phyloP scores from a whole-genome alignment of 2,329 filamentous ascomycete species.

The Colletotrichum abscissum region DNA sequence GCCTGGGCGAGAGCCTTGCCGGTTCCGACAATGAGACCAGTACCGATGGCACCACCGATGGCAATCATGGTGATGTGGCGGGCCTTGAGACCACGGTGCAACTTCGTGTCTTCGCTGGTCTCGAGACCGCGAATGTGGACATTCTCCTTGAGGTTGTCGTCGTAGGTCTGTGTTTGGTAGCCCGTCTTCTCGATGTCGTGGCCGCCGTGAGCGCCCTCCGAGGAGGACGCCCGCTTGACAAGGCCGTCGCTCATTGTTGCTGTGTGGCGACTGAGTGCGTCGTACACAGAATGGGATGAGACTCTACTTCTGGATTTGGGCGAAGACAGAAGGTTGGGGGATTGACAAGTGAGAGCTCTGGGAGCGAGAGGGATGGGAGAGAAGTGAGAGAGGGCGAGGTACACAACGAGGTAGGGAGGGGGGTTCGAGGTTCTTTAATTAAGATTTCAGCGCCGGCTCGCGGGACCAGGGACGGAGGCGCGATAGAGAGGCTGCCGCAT shows the following conservation, averaged over 20 bases:
- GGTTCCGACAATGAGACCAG: constrained; percentile 79
- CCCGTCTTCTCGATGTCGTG: constrained; percentile 41
- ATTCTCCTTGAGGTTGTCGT: constrained; percentile 40
- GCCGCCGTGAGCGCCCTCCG: constrained; percentile 36
- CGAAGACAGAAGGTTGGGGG: neutral
- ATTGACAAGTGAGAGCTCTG: constrained; percentile 18
- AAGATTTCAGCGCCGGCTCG: constrained; percentile 19
- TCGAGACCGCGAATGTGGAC: constrained; percentile 59
- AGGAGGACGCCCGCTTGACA: constrained; percentile 44
- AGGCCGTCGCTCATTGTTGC: constrained; percentile 39
- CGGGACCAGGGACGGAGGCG: constrained; percentile 11
- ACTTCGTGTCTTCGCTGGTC: constrained; percentile 58
- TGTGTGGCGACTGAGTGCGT: neutral
- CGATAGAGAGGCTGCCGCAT: constrained; percentile 13
- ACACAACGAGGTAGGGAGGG: neutral
- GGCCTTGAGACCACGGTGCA: constrained; percentile 65
- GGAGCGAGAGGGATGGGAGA: constrained; percentile 24
- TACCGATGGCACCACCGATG: constrained; percentile 80
- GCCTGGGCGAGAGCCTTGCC: constrained; percentile 64
- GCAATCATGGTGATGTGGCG: constrained; percentile 72
- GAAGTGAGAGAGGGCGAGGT: neutral
- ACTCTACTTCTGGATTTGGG: neutral
- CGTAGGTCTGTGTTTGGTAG: constrained; percentile 37
- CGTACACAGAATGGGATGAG: constrained; percentile 7
- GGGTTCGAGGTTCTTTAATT: constrained; percentile 30